Evolutionary conservation across 345 rosid genomes (phyloP), one percentile per base, ranked within the genome.

Genomic region (Rhodamnia argentea): DNA sequence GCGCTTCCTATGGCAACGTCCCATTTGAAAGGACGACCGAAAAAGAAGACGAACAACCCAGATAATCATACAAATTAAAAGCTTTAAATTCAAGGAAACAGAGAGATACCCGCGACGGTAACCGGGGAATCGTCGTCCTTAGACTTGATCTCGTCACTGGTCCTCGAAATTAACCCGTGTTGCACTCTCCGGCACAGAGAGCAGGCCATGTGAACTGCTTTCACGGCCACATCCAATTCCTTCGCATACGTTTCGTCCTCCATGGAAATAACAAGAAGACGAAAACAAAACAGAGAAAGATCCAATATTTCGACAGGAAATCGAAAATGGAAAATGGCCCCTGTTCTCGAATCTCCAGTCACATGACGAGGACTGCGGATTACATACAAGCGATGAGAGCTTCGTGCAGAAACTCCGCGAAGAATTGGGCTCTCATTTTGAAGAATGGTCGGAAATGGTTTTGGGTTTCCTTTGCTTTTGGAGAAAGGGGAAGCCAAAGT

Each of bases 71-170:
- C 55, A 50, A 55, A 29, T 20, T 4, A 47, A 82, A 83, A 16
- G 58, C 5, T 27, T 83, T n/a, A 53, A 83, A 53, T 29, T 53
- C 59, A 29, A 27, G 84, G 57, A 82, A 82, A 54, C 76, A 58
- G 47, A 37, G 26, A 53, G 40, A 29, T 85, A 96, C 99, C 98
- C 44, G 99, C 99, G 90, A 96, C 91, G 70, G 98, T 96, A 84
- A 96, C 99, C 78, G 92, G 99, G 57, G 99, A 96, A 88, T 96
- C 94, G 88, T 96, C 99, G 76, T 92, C 97, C 90, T 96, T 96
- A 44, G 98, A 89, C 90, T 87, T 83, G 62, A 96, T 93, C 74
- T 90, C 92, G 29, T 29, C 91, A 42, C 84, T 53, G 64, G 18
- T 76, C n/a, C 85, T 58, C 2, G 94, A 89, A 85, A 90, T 84